Evolutionary conservation across 2,329 filamentous ascomycete genomes (phyloP).

Genomic region (Colletotrichum agaves): DNA sequence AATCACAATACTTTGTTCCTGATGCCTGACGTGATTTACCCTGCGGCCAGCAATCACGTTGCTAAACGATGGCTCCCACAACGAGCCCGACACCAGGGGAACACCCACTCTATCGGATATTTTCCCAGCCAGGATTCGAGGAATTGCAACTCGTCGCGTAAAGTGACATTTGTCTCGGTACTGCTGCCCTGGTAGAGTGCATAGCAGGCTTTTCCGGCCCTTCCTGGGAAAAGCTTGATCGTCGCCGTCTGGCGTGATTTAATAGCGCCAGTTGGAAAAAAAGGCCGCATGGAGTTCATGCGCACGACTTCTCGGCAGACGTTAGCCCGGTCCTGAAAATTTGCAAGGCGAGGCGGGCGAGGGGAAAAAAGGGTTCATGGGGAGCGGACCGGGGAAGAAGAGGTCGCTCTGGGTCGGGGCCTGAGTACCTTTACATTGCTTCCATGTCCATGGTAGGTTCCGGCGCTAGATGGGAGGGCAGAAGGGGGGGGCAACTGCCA

Average conservation of each 20-base stretch:
- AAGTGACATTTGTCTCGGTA: not conserved
- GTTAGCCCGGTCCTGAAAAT: not conserved
- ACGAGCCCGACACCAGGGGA: no score
- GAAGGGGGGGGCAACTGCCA: conserved; percentile 9
- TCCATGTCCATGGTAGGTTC: not conserved
- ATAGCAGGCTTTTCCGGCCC: not conserved
- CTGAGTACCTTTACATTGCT: not conserved
- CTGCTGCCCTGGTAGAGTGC: conserved; percentile 3
- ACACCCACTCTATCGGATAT: no score
- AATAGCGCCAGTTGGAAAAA: not conserved
- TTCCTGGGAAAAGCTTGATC: not conserved
- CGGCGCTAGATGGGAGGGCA: conserved; percentile 9
- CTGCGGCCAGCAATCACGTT: no score
- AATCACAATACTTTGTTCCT: no score
- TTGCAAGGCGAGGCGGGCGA: not conserved
- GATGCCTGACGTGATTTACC: no score
- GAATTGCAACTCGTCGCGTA: no score
- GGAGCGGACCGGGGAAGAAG: no score
- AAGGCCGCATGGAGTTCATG: not conserved
- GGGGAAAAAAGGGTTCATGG: no score
- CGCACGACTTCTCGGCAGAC: not conserved
- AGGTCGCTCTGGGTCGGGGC: not conserved
- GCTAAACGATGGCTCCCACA: no score
- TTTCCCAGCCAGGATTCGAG: no score
- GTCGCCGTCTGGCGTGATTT: not conserved